phyloP scores from a whole-genome alignment of 495 filamentous ascomycete species.

The Tuber aestivum region DNA sequence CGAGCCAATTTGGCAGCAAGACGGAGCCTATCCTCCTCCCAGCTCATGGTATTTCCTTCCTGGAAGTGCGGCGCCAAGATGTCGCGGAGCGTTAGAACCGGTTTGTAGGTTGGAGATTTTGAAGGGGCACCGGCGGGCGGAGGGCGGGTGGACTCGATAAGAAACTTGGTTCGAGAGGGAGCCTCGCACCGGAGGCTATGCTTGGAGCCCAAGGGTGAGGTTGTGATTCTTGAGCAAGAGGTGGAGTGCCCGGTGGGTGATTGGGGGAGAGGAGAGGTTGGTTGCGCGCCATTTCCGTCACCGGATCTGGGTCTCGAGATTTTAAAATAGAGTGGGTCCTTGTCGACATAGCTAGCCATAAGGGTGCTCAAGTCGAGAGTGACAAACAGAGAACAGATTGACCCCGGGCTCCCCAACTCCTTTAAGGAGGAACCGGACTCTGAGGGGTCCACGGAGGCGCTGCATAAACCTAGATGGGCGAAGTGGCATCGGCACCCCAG shows the following conservation, averaged over 20 bases:
- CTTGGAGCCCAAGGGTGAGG: neutral
- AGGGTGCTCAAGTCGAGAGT: neutral
- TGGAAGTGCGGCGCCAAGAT: neutral
- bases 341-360: neutral
- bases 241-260: neutral
- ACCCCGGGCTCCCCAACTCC: neutral
- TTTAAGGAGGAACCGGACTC: neutral
- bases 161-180: neutral
- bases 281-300: neutral
- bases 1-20: neutral
- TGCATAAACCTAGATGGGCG: neutral
- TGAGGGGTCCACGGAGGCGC: neutral
- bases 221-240: neutral
- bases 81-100: neutral
- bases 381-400: neutral
- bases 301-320: neutral
- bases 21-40: neutral
- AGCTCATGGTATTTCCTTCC: neutral
- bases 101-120: neutral
- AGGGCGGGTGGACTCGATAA: neutral
- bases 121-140: neutral
- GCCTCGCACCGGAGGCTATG: neutral
- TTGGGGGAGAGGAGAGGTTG: neutral
- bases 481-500: neutral
- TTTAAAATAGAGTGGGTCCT: neutral